A percentile compares a stretch with the other conserved stretches of the same genome.
phyloP scores from a whole-genome alignment of 1,284 basidiomycete species.

The Mycosarcoma mackinlayi region DNA sequence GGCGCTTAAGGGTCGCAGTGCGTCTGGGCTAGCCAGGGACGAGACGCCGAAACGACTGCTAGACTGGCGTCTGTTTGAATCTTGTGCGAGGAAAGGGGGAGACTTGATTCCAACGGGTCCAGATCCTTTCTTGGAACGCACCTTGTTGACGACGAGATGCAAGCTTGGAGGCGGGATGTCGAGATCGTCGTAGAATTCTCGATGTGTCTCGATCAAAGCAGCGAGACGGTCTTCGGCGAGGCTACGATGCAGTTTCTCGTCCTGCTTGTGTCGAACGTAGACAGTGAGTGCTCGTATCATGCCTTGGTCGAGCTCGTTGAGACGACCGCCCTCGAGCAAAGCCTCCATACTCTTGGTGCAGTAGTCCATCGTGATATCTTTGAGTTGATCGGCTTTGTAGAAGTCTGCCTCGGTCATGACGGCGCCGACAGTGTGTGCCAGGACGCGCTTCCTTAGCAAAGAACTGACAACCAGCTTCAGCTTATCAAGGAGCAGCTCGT shows the following conservation, averaged over 20 bases:
- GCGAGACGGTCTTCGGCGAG: slow-evolving; percentile 75
- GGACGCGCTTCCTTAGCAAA: slow-evolving; percentile 72
- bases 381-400: slow-evolving; percentile 79
- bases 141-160: slow-evolving; percentile 62
- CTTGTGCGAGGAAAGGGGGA: slow-evolving; percentile 41
- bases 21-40: slow-evolving; percentile 40
- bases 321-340: slow-evolving; percentile 81
- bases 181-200: slow-evolving; percentile 81
- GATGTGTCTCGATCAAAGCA: slow-evolving; percentile 76
- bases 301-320: slow-evolving; percentile 77
- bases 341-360: slow-evolving; percentile 87
- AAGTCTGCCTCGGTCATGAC: slow-evolving; percentile 85
- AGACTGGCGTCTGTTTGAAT: slow-evolving; percentile 68
- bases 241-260: slow-evolving; percentile 76
- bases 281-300: slow-evolving; percentile 78
- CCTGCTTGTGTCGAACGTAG: slow-evolving; percentile 76
- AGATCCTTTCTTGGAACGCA: slow-evolving; percentile 53
- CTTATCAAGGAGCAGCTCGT: slow-evolving; percentile 86
- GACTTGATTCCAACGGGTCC: slow-evolving; percentile 43
- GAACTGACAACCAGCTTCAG: slow-evolving; percentile 85
- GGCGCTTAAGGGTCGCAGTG: slow-evolving; percentile 31
- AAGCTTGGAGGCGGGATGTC: slow-evolving; percentile 78
- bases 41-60: slow-evolving; percentile 59
- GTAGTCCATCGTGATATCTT: slow-evolving; percentile 81
- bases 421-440: slow-evolving; percentile 81